These are phyloP conservation scores for Phytophthora quininea DNA, from an alignment of 352 stramenopile genomes.

Conservation along the genomic window DNA sequence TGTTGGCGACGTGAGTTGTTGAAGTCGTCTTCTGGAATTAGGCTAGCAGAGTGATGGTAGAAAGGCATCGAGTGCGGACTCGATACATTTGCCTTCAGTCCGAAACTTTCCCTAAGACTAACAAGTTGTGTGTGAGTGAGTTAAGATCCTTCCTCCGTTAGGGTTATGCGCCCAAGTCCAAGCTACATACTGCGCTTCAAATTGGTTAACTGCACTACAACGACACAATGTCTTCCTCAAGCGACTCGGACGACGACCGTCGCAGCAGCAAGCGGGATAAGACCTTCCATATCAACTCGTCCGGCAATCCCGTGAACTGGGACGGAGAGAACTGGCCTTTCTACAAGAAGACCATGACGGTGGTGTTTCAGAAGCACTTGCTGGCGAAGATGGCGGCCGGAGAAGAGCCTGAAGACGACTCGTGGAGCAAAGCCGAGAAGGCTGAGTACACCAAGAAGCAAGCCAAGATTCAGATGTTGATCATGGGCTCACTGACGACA, in stretches of 20 bases:
- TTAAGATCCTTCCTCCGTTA: too few species aligned
- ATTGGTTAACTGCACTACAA: too few species aligned
- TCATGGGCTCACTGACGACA: constrained; percentile 15
- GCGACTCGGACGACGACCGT: constrained; percentile 12
- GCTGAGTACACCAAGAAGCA: constrained; percentile 21
- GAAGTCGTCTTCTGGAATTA: too few species aligned
- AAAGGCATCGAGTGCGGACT: too few species aligned
- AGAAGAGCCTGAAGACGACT: neutral
- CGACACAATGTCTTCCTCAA: constrained; percentile 14
- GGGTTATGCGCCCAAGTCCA: too few species aligned
- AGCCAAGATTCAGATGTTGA: constrained; percentile 17
- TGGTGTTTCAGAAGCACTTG: constrained; percentile 12
- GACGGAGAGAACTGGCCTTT: constrained; percentile 15
- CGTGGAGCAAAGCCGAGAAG: constrained; percentile 12
- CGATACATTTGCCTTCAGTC: too few species aligned
- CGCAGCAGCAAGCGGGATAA: constrained; percentile 10
- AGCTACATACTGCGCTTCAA: too few species aligned
- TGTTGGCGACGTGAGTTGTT: too few species aligned
- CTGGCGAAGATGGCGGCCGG: constrained; percentile 2
- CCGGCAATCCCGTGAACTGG: constrained; percentile 9
- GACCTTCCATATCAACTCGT: constrained; percentile 3
- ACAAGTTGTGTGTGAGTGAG: too few species aligned
- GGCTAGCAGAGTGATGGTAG: too few species aligned
- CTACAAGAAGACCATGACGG: constrained; percentile 17
- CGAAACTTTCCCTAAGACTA: too few species aligned